Percentiles rank a stretch among this genome's conserved stretches.
These are phyloP conservation scores for Clarireedia sp. DNA, from an alignment of 2,329 filamentous ascomycete species.

Conservation along the genomic window DNA sequence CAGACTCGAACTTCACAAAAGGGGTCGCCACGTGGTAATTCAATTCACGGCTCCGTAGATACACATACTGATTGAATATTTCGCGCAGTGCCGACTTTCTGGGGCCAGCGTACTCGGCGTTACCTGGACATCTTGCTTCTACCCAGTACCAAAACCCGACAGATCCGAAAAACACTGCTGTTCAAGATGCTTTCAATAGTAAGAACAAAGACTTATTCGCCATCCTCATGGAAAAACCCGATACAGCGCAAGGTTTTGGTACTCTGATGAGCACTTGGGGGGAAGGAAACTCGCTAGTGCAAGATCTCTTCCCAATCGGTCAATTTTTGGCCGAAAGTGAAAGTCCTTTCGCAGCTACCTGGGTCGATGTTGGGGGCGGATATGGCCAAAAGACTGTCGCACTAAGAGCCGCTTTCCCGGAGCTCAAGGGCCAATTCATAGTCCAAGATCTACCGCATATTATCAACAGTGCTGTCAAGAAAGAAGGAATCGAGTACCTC, in stretches of 20 bases:
- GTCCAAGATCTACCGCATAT: background rate
- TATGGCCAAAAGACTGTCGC: background rate
- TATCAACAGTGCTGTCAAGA: background rate
- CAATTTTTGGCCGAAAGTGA: background rate
- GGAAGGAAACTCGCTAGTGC: background rate
- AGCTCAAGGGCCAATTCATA: background rate
- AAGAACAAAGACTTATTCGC: background rate
- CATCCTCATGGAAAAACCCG: background rate
- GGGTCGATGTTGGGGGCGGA: background rate
- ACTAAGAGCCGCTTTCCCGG: background rate
- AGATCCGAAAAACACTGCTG: background rate
- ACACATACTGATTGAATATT: too few species aligned
- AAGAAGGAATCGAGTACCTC: conserved; percentile 17
- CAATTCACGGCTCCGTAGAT: background rate
- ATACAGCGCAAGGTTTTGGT: background rate
- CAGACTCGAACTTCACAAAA: background rate
- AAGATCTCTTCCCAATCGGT: background rate
- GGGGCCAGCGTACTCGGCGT: background rate
- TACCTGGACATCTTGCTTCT: background rate
- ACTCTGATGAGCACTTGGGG: background rate
- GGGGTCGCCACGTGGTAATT: background rate
- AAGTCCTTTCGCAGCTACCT: background rate
- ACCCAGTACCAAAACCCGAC: background rate
- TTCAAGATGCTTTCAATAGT: background rate
- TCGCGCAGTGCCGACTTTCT: background rate